These are phyloP conservation scores for Garcileccinum viscosum DNA, from an alignment of 1,284 basidiomycete species.

Conservation along the genomic window DNA sequence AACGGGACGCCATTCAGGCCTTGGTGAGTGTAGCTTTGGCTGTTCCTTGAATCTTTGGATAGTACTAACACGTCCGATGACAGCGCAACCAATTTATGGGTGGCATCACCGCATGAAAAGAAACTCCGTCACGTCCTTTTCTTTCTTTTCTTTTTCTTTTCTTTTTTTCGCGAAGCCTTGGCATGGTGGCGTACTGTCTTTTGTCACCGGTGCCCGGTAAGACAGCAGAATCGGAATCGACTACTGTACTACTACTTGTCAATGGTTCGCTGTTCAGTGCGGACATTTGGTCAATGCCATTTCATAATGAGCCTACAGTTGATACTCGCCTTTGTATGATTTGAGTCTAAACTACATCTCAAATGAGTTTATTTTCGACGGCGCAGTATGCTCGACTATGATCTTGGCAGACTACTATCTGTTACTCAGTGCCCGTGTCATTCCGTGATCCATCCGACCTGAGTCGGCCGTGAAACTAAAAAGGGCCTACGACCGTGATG, in stretches of 20 bases:
- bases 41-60: constrained; percentile 56
- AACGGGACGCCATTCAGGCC: constrained; percentile 86
- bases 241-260: not conserved
- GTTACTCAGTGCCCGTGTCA: not conserved
- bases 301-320: constrained; percentile 1
- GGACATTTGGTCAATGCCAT: not conserved
- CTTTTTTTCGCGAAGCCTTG: not conserved
- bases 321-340: not conserved
- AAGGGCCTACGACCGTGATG: not conserved
- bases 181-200: not conserved
- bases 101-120: constrained; percentile 35
- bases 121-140: not conserved
- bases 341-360: not conserved
- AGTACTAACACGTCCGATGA: constrained; percentile 36
- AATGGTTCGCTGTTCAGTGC: not conserved
- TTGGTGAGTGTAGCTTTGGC: constrained; percentile 59
- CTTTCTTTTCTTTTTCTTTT: not conserved
- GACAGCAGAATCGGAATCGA: not conserved
- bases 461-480: not conserved
- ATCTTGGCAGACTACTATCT: too few species aligned
- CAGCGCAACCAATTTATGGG: constrained; percentile 60
- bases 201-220: not conserved
- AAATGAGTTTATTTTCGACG: not conserved
- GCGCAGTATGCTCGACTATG: not conserved
- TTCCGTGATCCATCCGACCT: not conserved